Evolutionary conservation across 129 eudicot species (phyloP).

Genomic region (Rutidosis leptorrhynchoides): DNA sequence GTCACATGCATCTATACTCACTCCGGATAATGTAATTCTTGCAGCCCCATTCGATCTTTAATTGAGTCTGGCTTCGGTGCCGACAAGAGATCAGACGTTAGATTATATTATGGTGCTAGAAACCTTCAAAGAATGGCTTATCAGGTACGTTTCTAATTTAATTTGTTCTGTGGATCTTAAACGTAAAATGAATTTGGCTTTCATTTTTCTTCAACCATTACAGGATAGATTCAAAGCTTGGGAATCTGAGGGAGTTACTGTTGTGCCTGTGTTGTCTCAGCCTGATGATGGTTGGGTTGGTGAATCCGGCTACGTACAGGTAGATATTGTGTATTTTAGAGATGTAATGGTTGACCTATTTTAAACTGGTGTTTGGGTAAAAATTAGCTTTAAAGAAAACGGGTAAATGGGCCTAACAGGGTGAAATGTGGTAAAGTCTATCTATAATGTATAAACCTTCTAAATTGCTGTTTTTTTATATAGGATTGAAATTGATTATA

Average conservation of each 20-base stretch:
- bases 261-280: conserved; percentile 84
- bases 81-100: conserved; percentile 81
- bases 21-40: conserved; percentile 24
- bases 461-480: neutral
- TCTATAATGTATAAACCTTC: neutral
- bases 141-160: conserved; percentile 49
- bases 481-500: neutral
- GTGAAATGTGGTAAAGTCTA: neutral
- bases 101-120: conserved; percentile 90
- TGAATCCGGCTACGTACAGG: conserved; percentile 87
- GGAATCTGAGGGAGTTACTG: conserved; percentile 74
- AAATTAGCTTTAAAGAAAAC: neutral
- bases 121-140: conserved; percentile 91
- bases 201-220: conserved; percentile 20
- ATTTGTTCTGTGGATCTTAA: neutral
- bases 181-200: conserved; percentile 12
- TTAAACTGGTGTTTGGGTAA: neutral
- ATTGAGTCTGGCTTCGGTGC: conserved; percentile 87
- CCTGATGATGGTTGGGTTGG: conserved; percentile 78
- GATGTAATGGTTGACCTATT: neutral
- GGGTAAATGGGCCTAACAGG: neutral
- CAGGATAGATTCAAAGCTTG: conserved; percentile 87
- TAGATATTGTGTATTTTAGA: conserved; percentile 20
- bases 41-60: conserved; percentile 88
- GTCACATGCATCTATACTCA: conserved; percentile 8